Conservation (phyloP, 2,329 filamentous ascomycete species). For the Trichoderma oligosporum region DNA sequence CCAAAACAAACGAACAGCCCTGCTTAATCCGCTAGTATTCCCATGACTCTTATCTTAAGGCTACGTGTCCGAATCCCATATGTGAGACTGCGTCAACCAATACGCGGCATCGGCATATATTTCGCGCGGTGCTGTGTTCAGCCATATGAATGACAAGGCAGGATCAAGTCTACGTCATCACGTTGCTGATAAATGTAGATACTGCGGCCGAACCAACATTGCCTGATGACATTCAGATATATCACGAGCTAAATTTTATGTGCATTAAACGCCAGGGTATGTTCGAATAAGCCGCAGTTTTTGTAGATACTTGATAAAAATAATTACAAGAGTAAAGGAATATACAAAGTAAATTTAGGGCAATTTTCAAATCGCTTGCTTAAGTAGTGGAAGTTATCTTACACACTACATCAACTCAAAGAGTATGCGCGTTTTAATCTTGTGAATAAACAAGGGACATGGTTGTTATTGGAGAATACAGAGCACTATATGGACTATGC, state of each 20-base stretch:
- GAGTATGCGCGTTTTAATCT: too few species aligned
- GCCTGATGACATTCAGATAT: neutral
- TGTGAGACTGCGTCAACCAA: neutral
- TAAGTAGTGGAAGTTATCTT: too few species aligned
- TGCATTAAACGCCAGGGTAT: neutral
- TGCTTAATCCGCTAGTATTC: too few species aligned
- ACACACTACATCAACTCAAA: too few species aligned
- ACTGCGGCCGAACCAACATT: neutral
- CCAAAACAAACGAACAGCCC: neutral
- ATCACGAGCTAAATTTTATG: neutral
- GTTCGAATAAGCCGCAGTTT: neutral
- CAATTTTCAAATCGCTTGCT: too few species aligned
- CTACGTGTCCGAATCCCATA: constrained; percentile 5
- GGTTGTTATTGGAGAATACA: too few species aligned
- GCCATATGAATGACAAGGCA: neutral
- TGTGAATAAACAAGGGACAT: too few species aligned
- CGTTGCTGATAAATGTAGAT: neutral
- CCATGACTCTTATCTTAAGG: neutral
- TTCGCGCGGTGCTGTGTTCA: too few species aligned
- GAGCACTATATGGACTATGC: too few species aligned
- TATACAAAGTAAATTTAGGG: neutral
- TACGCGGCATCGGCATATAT: constrained; percentile 2
- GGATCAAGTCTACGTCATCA: neutral
- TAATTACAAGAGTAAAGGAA: neutral
- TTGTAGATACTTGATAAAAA: neutral